phyloP scores from a whole-genome alignment of 2,329 filamentous ascomycete species.

The Colletotrichum sp. region DNA sequence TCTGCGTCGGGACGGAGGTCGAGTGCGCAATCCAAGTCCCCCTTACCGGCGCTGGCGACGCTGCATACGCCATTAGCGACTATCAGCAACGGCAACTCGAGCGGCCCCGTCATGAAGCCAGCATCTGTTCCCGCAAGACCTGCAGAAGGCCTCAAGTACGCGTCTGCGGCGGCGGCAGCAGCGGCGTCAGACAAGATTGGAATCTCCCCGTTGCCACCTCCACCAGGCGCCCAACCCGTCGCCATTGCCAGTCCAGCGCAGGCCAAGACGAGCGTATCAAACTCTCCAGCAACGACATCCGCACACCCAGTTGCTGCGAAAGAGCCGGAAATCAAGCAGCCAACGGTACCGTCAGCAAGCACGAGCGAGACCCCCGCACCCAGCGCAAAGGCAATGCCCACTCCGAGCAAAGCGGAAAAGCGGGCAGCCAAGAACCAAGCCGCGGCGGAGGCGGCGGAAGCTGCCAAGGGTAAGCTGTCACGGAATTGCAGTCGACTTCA shows the following conservation, averaged over 20 bases:
- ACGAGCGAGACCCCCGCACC: slow-evolving; percentile 29
- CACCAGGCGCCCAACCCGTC: slow-evolving; percentile 65
- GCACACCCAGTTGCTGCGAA: slow-evolving; percentile 50
- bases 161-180: slow-evolving; percentile 91
- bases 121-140: slow-evolving; percentile 84
- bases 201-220: slow-evolving; percentile 91
- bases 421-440: slow-evolving; percentile 52
- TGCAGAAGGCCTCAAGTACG: slow-evolving; percentile 93
- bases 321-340: slow-evolving; percentile 38
- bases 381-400: slow-evolving; percentile 30
- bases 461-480: slow-evolving; percentile 47
- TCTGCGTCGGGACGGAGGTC: slow-evolving; percentile 67
- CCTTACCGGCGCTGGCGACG: slow-evolving; percentile 89
- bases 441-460: slow-evolving; percentile 45
- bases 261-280: slow-evolving; percentile 60
- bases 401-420: slow-evolving; percentile 35
- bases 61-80: slow-evolving; percentile 76
- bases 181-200: slow-evolving; percentile 89
- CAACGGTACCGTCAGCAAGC: slow-evolving; percentile 30
- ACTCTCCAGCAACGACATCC: slow-evolving; percentile 55
- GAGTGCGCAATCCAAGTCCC: slow-evolving; percentile 93
- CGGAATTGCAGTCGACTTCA: not conserved
- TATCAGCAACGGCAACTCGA: slow-evolving; percentile 61
- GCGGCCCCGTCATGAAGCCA: slow-evolving; percentile 82
- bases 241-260: slow-evolving; percentile 50